Base-by-base conservation (phyloP, 306 rosid genomes). In the Neltuma alba region DNA sequence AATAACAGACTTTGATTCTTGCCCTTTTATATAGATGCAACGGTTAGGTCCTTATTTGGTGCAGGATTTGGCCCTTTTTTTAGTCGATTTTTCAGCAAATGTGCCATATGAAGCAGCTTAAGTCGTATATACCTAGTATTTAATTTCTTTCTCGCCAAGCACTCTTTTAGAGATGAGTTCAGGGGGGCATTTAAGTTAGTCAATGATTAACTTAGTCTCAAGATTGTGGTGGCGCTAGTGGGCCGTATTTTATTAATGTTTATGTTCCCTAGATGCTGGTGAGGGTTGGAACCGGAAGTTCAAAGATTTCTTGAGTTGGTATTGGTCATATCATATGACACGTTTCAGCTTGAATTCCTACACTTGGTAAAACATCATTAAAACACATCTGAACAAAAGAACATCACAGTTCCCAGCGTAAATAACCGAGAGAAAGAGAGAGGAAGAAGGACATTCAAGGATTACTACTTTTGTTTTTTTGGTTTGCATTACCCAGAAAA, bases 221-320 rank as follows among this genome's bases (percentile, higher is more conserved):
- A 42, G 33, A 70, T 6, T 42, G 55, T 28, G 50, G 45, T 34
- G 64, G 21, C 33, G 3, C 47, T 71, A 30, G 65, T 68, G 6
- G 42, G 34, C n/a, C 23, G 2, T 69, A 33, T 7, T 66, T 52
- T 14, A 41, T 44, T 20, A n/a, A 80, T 76, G 73, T 80, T 75
- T 40, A 64, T 64, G 34, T 64, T 34, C 23, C 73, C 28, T 28
- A 50, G 30, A 50, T 42, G 58, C 50, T 52, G 42, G 21, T 15
- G 54, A 72, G 34, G 45, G 31, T 55, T 66, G 58, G 33, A 44
- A 55, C 75, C 34, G 47, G 76, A 78, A 44, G 28, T 54, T 48
- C 55, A 5, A 48, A 77, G 71, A 44, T 67, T 74, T 74, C 77
- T 12, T 50, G 21, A 45, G 47, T 70, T 83, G 42, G 41, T 62